These are phyloP conservation scores for Lithospermum erythrorhizon DNA, from an alignment of 257 asterid genomes.

Conservation along the genomic window DNA sequence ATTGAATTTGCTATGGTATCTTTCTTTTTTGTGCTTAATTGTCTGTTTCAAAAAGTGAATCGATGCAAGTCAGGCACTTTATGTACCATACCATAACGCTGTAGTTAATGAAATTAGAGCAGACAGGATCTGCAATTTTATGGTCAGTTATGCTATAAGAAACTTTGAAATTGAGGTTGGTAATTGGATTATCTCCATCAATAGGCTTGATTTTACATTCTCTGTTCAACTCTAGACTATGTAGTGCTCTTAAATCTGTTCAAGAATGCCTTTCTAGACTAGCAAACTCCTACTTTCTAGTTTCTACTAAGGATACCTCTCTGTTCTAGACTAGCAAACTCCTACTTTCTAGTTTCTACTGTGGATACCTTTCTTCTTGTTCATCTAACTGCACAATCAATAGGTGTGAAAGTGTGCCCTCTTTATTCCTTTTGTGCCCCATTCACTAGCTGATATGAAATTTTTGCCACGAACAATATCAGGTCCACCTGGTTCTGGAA, in stretches of 20 bases:
- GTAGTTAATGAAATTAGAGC: background rate
- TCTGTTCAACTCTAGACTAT: background rate
- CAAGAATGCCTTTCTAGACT: too few species aligned
- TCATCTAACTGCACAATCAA: background rate
- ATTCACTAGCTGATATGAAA: background rate
- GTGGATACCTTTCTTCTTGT: background rate
- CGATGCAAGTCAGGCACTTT: background rate
- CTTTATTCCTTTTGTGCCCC: too few species aligned
- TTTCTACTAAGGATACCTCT: background rate
- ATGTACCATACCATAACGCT: background rate
- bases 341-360: background rate
- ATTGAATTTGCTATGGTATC: background rate
- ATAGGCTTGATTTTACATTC: background rate
- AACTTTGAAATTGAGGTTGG: background rate
- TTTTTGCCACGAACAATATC: background rate
- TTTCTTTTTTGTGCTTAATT: background rate
- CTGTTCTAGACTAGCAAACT: too few species aligned
- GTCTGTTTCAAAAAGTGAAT: background rate
- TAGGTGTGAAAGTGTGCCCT: background rate
- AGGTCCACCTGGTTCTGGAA: slow-evolving; percentile 97
- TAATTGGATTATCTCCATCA: background rate
- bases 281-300: background rate
- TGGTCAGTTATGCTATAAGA: background rate
- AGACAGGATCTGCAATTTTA: background rate
- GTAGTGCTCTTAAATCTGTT: background rate